phyloP scores from a whole-genome alignment of 208 protist species.

The Leishmania martiniquensis region DNA sequence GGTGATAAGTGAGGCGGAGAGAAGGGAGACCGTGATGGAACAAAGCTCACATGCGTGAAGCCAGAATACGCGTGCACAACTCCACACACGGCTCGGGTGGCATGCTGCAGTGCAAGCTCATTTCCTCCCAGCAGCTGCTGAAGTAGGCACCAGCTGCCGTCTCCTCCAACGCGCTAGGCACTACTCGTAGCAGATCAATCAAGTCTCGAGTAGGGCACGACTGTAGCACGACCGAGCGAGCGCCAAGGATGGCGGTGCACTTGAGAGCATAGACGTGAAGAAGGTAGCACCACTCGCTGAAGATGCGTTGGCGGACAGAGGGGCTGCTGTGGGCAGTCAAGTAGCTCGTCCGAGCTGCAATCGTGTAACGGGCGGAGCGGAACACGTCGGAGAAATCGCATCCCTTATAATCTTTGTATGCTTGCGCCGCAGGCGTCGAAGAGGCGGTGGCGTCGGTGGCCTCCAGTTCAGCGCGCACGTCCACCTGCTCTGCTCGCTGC shows the following conservation, averaged over 20 bases:
- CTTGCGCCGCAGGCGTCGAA: neutral
- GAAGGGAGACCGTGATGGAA: neutral
- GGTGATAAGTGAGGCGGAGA: neutral
- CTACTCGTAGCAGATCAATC: slow-evolving; percentile 32
- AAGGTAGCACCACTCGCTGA: slow-evolving; percentile 55
- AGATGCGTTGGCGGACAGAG: slow-evolving; percentile 26
- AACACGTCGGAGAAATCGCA: slow-evolving; percentile 39
- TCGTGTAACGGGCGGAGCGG: slow-evolving; percentile 25
- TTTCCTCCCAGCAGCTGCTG: slow-evolving; percentile 67
- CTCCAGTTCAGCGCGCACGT: slow-evolving; percentile 1
- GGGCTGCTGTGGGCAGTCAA: slow-evolving; percentile 21
- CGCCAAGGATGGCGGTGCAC: slow-evolving; percentile 28
- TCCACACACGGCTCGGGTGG: slow-evolving; percentile 26
- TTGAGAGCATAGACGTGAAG: slow-evolving; percentile 41
- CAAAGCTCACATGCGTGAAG: slow-evolving; percentile 7
- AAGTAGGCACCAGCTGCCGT: slow-evolving; percentile 45
- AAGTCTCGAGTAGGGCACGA: slow-evolving; percentile 13
- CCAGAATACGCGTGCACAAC: slow-evolving; percentile 19
- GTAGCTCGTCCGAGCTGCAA: slow-evolving; percentile 21
- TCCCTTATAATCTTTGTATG: slow-evolving; percentile 18
- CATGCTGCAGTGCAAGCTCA: slow-evolving; percentile 52
- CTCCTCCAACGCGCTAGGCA: slow-evolving; percentile 79
- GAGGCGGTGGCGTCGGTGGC: neutral
- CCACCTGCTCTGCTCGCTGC: slow-evolving; percentile 4
- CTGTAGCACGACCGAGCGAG: slow-evolving; percentile 21